These are phyloP conservation scores for Cornus controversa DNA, from an alignment of 148 eudicot species.

Conservation along the genomic window DNA sequence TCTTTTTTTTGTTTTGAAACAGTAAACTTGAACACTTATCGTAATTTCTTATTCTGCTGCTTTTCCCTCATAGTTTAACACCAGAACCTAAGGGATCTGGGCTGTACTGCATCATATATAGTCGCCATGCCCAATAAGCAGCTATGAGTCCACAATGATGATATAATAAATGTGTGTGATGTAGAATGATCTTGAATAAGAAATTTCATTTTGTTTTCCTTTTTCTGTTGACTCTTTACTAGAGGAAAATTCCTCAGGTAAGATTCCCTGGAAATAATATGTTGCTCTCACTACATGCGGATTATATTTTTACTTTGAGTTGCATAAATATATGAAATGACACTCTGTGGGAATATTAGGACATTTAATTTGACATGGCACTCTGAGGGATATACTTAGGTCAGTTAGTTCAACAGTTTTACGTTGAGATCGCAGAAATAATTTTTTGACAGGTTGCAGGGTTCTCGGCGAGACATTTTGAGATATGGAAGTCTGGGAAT, in stretches of 20 bases:
- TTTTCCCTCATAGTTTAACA: neutral
- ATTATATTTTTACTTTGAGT: neutral
- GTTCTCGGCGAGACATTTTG: slow-evolving; percentile 77
- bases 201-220: neutral
- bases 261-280: neutral
- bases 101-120: neutral
- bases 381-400: neutral
- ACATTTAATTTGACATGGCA: neutral
- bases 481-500: slow-evolving; percentile 92
- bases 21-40: neutral
- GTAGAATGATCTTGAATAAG: neutral
- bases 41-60: neutral
- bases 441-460: slow-evolving; percentile 79
- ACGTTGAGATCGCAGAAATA: slow-evolving; percentile 37
- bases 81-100: neutral
- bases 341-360: neutral
- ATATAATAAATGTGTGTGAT: neutral
- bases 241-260: neutral
- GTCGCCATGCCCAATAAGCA: neutral
- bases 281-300: neutral
- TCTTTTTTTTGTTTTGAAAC: no score
- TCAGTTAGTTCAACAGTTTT: slow-evolving; percentile 10
- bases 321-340: neutral
- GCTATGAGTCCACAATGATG: neutral
- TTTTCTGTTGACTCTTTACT: neutral